Evolutionary conservation across 257 asterid species (phyloP), one percentile per base, ranked within the genome.

Genomic region (Solanum medicagineum): DNA sequence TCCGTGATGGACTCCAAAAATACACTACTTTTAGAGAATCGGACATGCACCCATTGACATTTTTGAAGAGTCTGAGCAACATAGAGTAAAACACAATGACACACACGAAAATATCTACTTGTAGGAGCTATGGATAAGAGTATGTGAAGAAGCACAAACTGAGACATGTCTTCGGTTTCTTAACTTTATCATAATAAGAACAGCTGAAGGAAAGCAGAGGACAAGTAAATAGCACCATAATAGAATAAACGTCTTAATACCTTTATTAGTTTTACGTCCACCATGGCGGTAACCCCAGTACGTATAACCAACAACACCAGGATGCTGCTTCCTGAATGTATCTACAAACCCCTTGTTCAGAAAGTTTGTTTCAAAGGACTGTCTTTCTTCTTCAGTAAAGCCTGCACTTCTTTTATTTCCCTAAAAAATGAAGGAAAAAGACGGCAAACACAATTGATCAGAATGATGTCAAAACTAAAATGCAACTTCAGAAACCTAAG

Each of bases 331-430:
- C 92, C 99, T 90, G 85, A 95, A 95, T 75, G 99, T 95, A 88
- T 97, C 99, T 65, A 97, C 96, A 71, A 94, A 92, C 47, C 98
- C 99, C 89, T 81, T 90, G 40, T 92, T 95, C 85, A 97, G 81
- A 84, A 94, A 97, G 90, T 92, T 95, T 5, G 87, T 85, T 86
- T 94, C 91, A 17, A 97, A 97, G 56, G 98, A 97, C 55, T 90
- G 90, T 81, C 99, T 94, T 87, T 95, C 98, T 88, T 97, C 98
- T 1, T 88, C 93, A 8, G 99, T 97, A 87, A 97, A 95, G 29
- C 99, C 98, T 36, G 99, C 99, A 92, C 93, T 95, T 92, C 98
- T 93, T 93, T 84, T 94, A 91, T 97, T 97, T 85, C 98, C 98
- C 99, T 95, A 94, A 29, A 54, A 68, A 32, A 15, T 71, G 32